Evolutionary conservation across 1,139 yeast genomes (phyloP).

Genomic region (Kodamaea fungicola): DNA sequence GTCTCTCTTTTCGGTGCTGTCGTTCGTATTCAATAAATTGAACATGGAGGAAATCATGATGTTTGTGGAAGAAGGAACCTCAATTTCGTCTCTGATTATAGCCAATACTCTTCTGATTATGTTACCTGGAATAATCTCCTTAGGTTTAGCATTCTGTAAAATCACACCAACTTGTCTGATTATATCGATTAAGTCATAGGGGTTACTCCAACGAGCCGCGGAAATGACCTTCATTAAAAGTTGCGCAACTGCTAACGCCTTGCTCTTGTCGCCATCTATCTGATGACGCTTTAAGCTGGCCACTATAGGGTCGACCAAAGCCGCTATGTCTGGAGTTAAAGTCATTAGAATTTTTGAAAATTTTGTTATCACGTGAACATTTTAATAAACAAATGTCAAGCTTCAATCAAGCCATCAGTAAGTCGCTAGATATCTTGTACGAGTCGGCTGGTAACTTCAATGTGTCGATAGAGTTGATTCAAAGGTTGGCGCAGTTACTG

Average conservation of each 20-base stretch:
- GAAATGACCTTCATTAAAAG: slow-evolving; percentile 85
- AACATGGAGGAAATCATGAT: slow-evolving; percentile 85
- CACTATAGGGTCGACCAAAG: slow-evolving; percentile 39
- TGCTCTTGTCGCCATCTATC: slow-evolving; percentile 65
- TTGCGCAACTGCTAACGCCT: slow-evolving; percentile 86
- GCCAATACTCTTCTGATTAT: slow-evolving; percentile 88
- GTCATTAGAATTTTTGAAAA: slow-evolving; percentile 1
- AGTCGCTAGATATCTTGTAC: slow-evolving; percentile 30
- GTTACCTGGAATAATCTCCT: slow-evolving; percentile 86
- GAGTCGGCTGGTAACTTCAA: slow-evolving; percentile 30
- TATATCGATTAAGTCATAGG: slow-evolving; percentile 66
- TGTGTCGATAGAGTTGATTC: slow-evolving; percentile 38
- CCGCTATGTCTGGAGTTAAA: slow-evolving; percentile 33
- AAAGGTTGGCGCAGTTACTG: slow-evolving; percentile 39
- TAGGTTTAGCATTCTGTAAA: slow-evolving; percentile 63
- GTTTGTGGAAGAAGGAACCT: slow-evolving; percentile 26
- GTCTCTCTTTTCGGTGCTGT: slow-evolving; percentile 25
- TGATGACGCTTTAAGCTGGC: slow-evolving; percentile 64
- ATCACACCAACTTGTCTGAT: slow-evolving; percentile 64
- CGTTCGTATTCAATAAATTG: slow-evolving; percentile 64
- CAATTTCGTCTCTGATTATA: slow-evolving; percentile 82
- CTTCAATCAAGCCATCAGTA: slow-evolving; percentile 21
- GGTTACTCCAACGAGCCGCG: slow-evolving; percentile 80
- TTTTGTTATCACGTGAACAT: slow-evolving; percentile 6
- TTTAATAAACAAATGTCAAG: slow-evolving; percentile 10